Conservation (phyloP, 2,329 filamentous ascomycete species). For the Uncinocarpus reesii region DNA sequence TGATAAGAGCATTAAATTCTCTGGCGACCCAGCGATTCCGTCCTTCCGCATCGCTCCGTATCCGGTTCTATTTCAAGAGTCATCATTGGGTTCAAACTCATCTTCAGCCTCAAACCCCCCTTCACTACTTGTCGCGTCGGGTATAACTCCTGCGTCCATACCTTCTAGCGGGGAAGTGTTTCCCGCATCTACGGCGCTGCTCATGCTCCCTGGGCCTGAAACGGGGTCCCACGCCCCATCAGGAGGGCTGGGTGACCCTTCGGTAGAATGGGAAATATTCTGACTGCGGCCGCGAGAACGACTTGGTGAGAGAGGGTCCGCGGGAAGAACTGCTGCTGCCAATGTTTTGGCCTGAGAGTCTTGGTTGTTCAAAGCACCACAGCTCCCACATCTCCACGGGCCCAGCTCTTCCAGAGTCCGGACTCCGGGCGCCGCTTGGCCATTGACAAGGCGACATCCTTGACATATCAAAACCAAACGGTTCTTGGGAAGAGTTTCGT, state of each 20-base stretch:
- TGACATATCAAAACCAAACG: slow-evolving; percentile 77
- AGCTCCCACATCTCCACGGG: slow-evolving; percentile 80
- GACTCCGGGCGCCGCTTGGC: slow-evolving; percentile 83
- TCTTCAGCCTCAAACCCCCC: slow-evolving; percentile 8
- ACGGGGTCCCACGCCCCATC: slow-evolving; percentile 5
- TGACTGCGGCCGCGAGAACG: not conserved
- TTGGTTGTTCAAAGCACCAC: slow-evolving; percentile 69
- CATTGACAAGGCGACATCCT: slow-evolving; percentile 79
- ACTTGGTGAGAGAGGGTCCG: not conserved
- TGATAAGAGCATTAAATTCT: too few relatives aligned
- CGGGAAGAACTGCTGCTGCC: not conserved
- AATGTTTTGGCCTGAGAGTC: slow-evolving; percentile 49
- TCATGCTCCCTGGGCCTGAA: slow-evolving; percentile 2
- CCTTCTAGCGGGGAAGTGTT: slow-evolving; percentile 7
- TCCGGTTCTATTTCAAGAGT: not conserved
- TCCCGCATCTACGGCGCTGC: slow-evolving; percentile 6
- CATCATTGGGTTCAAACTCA: slow-evolving; percentile 2
- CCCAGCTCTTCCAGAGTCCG: slow-evolving; percentile 69
- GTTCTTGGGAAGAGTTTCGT: slow-evolving; percentile 86
- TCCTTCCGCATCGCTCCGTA: not conserved
- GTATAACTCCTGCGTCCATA: slow-evolving; percentile 1
- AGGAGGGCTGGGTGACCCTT: not conserved
- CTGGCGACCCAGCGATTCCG: not conserved
- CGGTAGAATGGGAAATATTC: not conserved
- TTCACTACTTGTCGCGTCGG: slow-evolving; percentile 7